A percentile compares a stretch with the other conserved stretches of the same genome.
phyloP scores from a whole-genome alignment of 345 rosid species.

The Carallia pectinifolia region DNA sequence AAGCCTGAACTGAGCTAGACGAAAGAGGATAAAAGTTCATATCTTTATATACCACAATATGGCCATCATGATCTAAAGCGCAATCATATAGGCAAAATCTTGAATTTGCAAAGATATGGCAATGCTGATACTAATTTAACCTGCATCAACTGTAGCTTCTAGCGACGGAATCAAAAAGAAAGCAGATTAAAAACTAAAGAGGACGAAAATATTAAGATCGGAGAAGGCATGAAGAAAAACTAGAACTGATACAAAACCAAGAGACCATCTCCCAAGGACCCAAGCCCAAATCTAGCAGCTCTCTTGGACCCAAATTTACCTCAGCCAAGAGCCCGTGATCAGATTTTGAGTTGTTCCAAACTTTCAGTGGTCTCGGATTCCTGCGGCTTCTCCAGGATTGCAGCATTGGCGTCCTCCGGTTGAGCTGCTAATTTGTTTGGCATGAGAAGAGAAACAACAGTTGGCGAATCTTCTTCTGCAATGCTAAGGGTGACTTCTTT shows the following conservation, averaged over 20 bases:
- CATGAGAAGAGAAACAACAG: slow-evolving; percentile 11
- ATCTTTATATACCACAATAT: slow-evolving; percentile 12
- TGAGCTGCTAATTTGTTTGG: slow-evolving; percentile 14
- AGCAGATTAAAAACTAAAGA: background rate
- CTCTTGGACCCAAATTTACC: slow-evolving; percentile 10
- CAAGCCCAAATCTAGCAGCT: background rate
- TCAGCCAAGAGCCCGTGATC: slow-evolving; percentile 28
- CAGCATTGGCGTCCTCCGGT: slow-evolving; percentile 32
- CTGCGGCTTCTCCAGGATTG: slow-evolving; percentile 22
- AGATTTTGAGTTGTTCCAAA: slow-evolving; percentile 60
- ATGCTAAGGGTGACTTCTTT: slow-evolving; percentile 2
- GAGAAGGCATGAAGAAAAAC: slow-evolving; percentile 32
- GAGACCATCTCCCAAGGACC: background rate
- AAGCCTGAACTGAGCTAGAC: background rate
- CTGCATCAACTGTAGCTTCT: slow-evolving; percentile 39
- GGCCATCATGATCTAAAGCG: background rate
- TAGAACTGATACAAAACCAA: slow-evolving; percentile 24
- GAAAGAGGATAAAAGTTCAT: no score
- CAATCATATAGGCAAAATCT: slow-evolving; percentile 3
- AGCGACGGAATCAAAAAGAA: background rate
- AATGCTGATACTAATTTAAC: slow-evolving; percentile 29
- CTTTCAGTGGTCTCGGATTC: slow-evolving; percentile 40
- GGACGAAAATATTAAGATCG: slow-evolving; percentile 26
- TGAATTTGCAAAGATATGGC: slow-evolving; percentile 21
- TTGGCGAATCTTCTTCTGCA: slow-evolving; percentile 6